phyloP scores from a whole-genome alignment of 1,284 basidiomycete genomes.

The Austroboletus niveus region DNA sequence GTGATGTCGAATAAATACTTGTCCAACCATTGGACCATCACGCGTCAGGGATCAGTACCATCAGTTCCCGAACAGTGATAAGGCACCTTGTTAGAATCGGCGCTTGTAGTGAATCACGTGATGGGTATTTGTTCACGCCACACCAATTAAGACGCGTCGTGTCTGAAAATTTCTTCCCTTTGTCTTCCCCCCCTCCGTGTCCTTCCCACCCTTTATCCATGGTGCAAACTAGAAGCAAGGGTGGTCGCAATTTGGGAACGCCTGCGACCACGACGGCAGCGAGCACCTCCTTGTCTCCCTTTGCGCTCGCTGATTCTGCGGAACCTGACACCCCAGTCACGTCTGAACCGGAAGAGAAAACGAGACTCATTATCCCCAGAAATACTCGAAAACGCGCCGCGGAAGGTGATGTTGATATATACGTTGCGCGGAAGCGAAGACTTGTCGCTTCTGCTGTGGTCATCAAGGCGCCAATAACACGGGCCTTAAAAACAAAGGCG shows the following conservation, averaged over 20 bases:
- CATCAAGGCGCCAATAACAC: constrained; percentile 44
- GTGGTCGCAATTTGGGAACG: constrained; percentile 14
- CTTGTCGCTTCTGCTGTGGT: constrained; percentile 39
- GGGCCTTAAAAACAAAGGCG: constrained; percentile 37
- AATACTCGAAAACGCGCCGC: constrained; percentile 32
- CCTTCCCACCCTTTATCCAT: constrained; percentile 5
- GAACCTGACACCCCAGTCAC: constrained; percentile 42
- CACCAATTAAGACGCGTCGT: constrained; percentile 30
- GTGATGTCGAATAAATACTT: too few species aligned
- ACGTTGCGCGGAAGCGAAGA: constrained; percentile 43
- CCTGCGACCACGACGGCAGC: constrained; percentile 28
- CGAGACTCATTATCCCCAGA: constrained; percentile 5
- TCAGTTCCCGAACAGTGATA: too few species aligned
- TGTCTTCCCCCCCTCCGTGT: constrained; percentile 5
- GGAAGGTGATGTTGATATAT: constrained; percentile 27
- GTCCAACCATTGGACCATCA: too few species aligned
- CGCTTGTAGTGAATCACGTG: constrained; percentile 11
- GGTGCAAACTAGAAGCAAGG: constrained; percentile 19
- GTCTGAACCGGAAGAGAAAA: constrained; percentile 36
- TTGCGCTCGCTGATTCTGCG: constrained; percentile 24
- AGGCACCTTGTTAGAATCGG: too few species aligned
- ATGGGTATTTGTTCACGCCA: too few species aligned
- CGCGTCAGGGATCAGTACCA: too few species aligned
- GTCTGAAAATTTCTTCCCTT: constrained; percentile 20
- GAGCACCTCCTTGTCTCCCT: constrained; percentile 26